Evolutionary conservation across 805 yeast species (phyloP), one percentile per base, ranked within the genome.

Genomic region (Wickerhamiella lipophila): DNA sequence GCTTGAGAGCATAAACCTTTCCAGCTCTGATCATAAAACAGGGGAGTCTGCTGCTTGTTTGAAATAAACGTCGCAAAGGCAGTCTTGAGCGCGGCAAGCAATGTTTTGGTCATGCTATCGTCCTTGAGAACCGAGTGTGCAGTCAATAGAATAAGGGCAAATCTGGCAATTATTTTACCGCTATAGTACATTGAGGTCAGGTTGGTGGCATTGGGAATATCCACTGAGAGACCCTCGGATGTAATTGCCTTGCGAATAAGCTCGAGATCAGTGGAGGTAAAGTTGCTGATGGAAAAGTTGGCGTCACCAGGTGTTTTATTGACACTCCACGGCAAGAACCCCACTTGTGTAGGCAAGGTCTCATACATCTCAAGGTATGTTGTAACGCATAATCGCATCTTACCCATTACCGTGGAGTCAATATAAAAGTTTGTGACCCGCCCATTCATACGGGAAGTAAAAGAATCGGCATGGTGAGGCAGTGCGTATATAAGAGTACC

Each of bases 111-210:
- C 51, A 83, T 63, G 1, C 59, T 60, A 0, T 65, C 59, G 58
- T 88, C 82, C 19, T 75, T 62, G 47, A 89, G 63, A 15, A 89
- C 72, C 53, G 70, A 77, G 50, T 83, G 78, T 26, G 79, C 76
- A 8, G 79, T 84, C 54, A 82, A 82, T 18, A 87, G 71, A 44
- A 89, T 75, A 70, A 81, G 81, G 0, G 97, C 96, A 64, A 80
- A 92, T 66, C 88, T 89, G 54, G 86, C 95, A 50, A 88, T 67
- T 22, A 78, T 74, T 61, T 92, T 89, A 15, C 97, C 98, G 3
- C 94, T 74, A 30, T 83, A 79, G 66, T 89, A 89, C 92, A 87
- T 88, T 0, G 96, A 85, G 54, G 83, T 83, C 23, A 80, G 68
- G 58, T 82, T 69, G 19, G 81, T 74, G 61, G 72, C 73, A 5